Evolutionary conservation across 2,329 filamentous ascomycete species (phyloP).

Genomic region (Colletotrichum sojae): DNA sequence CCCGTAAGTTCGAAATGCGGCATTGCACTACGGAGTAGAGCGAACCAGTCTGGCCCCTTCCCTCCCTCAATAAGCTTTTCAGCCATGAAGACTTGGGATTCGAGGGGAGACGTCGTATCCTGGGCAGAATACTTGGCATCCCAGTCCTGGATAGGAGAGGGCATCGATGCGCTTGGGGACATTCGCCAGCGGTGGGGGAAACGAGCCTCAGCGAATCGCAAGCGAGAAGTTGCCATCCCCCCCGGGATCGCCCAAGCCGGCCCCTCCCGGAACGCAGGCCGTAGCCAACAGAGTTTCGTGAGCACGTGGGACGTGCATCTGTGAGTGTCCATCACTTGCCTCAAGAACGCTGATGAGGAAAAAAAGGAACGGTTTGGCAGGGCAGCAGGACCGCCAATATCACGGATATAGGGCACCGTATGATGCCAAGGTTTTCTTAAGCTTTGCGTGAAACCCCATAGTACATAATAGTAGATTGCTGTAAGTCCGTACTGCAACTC

Average conservation of each 20-base stretch:
- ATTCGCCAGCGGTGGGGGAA: background rate
- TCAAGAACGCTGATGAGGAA: background rate
- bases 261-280: constrained; percentile 4
- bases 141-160: background rate
- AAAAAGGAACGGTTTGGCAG: background rate
- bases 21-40: background rate
- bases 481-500: background rate
- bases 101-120: constrained; percentile 8
- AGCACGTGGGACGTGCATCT: constrained; percentile 30
- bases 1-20: background rate
- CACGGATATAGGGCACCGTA: background rate
- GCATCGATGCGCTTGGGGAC: constrained; percentile 6
- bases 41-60: background rate
- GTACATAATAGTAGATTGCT: background rate
- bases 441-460: constrained; percentile 15
- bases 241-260: constrained; percentile 27
- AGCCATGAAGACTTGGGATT: constrained; percentile 6
- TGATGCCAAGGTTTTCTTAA: background rate
- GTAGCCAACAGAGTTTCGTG: constrained; percentile 20
- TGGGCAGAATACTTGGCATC: constrained; percentile 21
- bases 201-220: background rate
- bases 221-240: background rate
- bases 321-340: background rate
- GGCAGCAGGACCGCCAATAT: background rate
- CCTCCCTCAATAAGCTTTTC: constrained; percentile 1